Evolutionary conservation across 1,284 basidiomycete genomes (phyloP), one percentile per base, ranked within the genome.

Genomic region (Ganoderma sinense): DNA sequence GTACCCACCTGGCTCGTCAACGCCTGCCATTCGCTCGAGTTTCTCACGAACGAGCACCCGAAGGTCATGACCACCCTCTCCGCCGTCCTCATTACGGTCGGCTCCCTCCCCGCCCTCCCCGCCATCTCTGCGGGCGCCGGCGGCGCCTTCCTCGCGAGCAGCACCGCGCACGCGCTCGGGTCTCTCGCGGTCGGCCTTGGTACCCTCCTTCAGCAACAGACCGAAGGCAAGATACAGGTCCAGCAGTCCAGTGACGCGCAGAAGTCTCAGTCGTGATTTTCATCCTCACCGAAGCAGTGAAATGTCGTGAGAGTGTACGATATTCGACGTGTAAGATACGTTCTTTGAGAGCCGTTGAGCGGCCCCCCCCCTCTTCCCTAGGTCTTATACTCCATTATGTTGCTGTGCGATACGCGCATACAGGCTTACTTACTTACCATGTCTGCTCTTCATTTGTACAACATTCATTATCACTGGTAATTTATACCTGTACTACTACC

Each of bases 1-100:
- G 92, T 89, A 6, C 92, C 92, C 0, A 81, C 87, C 0, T 94
- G 92, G 92, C 84, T 94, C 33, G 76, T 94, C 66, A 92, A 93
- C 74, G 92, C 92, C 4, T 90, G 89, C 74, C 87, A 84, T 62
- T 92, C 92, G 16, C 85, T 94, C 72, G 91, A 93, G 67, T 91
- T 87, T 80, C 86, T 94, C 66, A 88, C 88, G 10, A 85, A 83
- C 69, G 92, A 94, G 74, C 91, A 94, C 75, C 92, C 92, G 3
- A 90, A 90, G 76, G 86, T 87, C 36, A 93, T 94, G 91, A 89
- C 86, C 70, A 87, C 91, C 48, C 78, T 94, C 65, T 90, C 90
- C 69, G 92, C 92, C 7, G 87, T 94, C 68, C 86, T 94, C 71
- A 91, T 94, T 77, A 92, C 91, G 7, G 89, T 90, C 56, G 92